Base-by-base conservation (phyloP, 805 yeast species). In the Ascoidea tarda region DNA sequence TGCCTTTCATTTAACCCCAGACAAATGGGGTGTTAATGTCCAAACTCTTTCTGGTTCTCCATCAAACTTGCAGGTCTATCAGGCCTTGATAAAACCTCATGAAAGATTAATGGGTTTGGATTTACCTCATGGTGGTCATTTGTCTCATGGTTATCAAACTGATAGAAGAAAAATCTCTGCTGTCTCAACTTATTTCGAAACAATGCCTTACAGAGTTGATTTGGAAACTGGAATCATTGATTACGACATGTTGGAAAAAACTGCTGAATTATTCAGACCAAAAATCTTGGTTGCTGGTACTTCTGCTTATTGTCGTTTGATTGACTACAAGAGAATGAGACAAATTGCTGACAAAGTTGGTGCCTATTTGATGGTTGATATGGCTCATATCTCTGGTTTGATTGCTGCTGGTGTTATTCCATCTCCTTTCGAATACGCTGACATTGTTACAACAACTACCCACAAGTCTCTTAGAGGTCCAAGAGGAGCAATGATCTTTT, bases 401-500 rank as follows among this genome's bases (percentile, higher is more conserved):
- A 86, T 91, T 51, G 91, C 99, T 53, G 96, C 97, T 50, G 93
- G 90, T 59, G 96, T 89, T 53, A 84, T 87, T 48, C 89, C 87
- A 61, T 86, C 96, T 46, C 99, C 99, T 54, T 91, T 91, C 72
- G 84, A 83, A 63, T 80, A 84, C 69, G 85, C 96, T 53, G 99
- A 91, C 71, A 87, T 91, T 61, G 98, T 91, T 66, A 91, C 99
- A 58, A 91, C 98, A 58, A 91, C 99, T 52, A 89, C 97, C 46
- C 99, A 91, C 75, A 91, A 91, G 73, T 89, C 97, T 16, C 79
- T 91, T 65, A 86, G 99, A 75, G 99, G 99, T 48, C 99, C 99
- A 69, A 83, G 99, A 74, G 99, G 98, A 68, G 95, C 99, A 50
- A 84, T 91, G 89, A 91, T 91, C 66, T 91, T 91, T 76, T 91